Conservation (phyloP, 1,284 basidiomycete genomes). For the Leucocoprinus gongylophorus region DNA sequence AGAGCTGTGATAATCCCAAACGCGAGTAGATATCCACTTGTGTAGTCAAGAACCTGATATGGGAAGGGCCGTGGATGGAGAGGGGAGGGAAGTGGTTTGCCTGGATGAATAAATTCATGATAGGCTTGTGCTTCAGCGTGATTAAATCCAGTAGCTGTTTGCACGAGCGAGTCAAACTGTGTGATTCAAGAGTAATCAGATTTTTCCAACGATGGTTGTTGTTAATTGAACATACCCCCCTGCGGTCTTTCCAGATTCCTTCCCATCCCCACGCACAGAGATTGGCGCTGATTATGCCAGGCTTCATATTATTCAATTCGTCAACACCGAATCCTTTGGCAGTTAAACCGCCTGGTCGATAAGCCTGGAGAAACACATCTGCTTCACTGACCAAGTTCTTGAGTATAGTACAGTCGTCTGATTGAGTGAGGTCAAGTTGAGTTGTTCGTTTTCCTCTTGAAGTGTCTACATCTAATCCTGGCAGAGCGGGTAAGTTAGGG, state of each 20-base stretch:
- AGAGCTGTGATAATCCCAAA: conserved; percentile 54
- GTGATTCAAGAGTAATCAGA: not conserved
- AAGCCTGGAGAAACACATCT: conserved; percentile 64
- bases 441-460: conserved; percentile 61
- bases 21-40: conserved; percentile 53
- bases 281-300: conserved; percentile 54
- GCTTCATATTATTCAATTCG: conserved; percentile 35
- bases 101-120: conserved; percentile 21
- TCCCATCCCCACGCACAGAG: conserved; percentile 55
- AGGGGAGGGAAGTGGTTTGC: conserved; percentile 7
- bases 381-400: conserved; percentile 34
- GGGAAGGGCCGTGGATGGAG: conserved; percentile 45
- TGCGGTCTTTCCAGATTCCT: conserved; percentile 50
- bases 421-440: conserved; percentile 46
- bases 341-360: conserved; percentile 49
- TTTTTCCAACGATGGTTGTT: not conserved
- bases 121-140: conserved; percentile 48
- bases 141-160: conserved; percentile 61
- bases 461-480: conserved; percentile 52
- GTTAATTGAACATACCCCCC: conserved; percentile 39
- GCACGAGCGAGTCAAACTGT: conserved; percentile 63
- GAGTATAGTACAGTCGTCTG: conserved; percentile 31
- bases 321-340: conserved; percentile 44
- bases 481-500: conserved; percentile 47
- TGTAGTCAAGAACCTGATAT: conserved; percentile 59